Percentiles rank a stretch among this genome's conserved stretches.
These are phyloP conservation scores for Colletotrichum navitas DNA, from an alignment of 2,329 filamentous ascomycete species.

Conservation along the genomic window DNA sequence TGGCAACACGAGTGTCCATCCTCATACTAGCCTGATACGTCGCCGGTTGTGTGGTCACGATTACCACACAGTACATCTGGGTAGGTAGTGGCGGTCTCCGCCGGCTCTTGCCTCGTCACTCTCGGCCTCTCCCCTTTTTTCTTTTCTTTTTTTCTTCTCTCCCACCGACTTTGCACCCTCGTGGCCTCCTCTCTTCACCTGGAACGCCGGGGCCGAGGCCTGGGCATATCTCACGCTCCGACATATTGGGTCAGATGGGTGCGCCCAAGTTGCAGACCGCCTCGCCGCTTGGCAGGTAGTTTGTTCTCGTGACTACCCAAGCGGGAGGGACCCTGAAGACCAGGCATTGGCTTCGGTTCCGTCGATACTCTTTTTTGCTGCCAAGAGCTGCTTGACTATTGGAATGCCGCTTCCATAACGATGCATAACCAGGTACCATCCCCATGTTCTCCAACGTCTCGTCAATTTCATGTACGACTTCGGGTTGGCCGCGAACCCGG, in stretches of 20 bases:
- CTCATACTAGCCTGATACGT: background rate
- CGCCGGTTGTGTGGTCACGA: slow-evolving; percentile 5
- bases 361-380: slow-evolving; percentile 3
- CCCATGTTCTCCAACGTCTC: slow-evolving; percentile 2
- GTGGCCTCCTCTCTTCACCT: background rate
- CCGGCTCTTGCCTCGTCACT: background rate
- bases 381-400: background rate
- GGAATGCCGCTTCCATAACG: background rate
- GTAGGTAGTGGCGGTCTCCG: background rate
- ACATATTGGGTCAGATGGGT: slow-evolving; percentile 25
- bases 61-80: background rate
- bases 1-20: background rate
- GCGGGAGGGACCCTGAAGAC: slow-evolving; percentile 40
- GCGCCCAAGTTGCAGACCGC: slow-evolving; percentile 35
- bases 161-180: background rate
- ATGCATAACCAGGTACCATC: background rate
- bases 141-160: too few relatives aligned
- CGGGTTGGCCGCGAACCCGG: too few relatives aligned
- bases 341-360: slow-evolving; percentile 31
- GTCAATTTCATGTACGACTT: background rate
- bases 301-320: slow-evolving; percentile 35
- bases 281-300: slow-evolving; percentile 34
- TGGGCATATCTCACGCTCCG: slow-evolving; percentile 12
- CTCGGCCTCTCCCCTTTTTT: background rate
- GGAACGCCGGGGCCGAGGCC: slow-evolving; percentile 11